Base-by-base conservation (phyloP, 306 rosid species). In the Trichosanthes truncata region DNA sequence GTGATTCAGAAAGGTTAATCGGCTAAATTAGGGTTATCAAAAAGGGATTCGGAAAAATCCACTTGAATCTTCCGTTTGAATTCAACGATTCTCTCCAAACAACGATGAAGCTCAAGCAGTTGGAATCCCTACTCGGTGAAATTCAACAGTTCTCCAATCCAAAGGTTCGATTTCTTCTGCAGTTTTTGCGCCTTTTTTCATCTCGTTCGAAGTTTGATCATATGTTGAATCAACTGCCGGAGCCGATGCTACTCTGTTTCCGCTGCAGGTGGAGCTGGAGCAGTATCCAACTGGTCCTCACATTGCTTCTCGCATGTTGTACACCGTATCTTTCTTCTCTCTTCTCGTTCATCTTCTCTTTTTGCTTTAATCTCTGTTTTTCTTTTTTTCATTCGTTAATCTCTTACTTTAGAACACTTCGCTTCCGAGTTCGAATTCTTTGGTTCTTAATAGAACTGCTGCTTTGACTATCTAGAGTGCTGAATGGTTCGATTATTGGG, bases 211-310 rank as follows among this genome's bases (percentile, higher is more conserved):
- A 46, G 35, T 26, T 68, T 1, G 3, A 21, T 14, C 21, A 3
- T 46, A 33, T 63, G 74, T 40, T 53, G 57, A 41, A 49, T 73
- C 71, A 18, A 11, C 33, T 20, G 65, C 38, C 21, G 26, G 65
- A 15, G 13, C 45, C n/a, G 40, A 6, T 17, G 15, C 2, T 45
- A 21, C 56, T 71, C 76, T 84, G 78, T 81, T 62, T 43, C 29
- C 23, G 46, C 26, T 82, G 86, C 89, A 91, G 98, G 81, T 84
- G 66, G 93, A 92, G 78, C 90, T 92, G 81, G 98, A 95, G 48
- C 98, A 95, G 83, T 95, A 95, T 76, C 97, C 98, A 79, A 95
- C 98, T 9, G 98, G 97, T 76, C 91, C 97, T 69, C 98, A 95
- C 84, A 91, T 95, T 72, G 96, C 98, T 82, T 91, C 97, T 86